Base-by-base conservation (phyloP, 495 filamentous ascomycete species). In the Daldinia grandis region DNA sequence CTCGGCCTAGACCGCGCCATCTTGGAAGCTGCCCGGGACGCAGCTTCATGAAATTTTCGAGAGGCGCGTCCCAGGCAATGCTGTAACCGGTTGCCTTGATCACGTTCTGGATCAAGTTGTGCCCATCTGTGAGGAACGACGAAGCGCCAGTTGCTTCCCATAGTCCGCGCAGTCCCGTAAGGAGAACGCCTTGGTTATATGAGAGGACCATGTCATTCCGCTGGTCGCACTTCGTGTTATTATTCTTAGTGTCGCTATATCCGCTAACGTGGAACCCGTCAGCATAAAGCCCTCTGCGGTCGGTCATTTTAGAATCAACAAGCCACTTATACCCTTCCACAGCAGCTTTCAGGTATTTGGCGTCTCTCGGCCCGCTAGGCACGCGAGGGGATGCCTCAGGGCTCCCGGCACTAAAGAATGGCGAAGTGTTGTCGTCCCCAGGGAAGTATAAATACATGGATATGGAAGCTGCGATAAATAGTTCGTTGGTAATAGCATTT, bases 401-500 rank as follows among this genome's bases (percentile, higher is more conserved):
- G 4, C 25, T 42, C n/a, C 25, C 17, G 1, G n/a, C 27, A 47
- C 38, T 59, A 47, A 78, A 53, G 73, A 92, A 97, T 1, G 94
- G 94, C 0, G 90, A 88, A 14, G 82, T 77, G 63, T 92, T 93
- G 17, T 80, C 66, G 66, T 97, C 94, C 3, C 93, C 93, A 0
- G 94, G 93, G 76, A 93, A 95, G 76, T 95, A 87, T 3, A 96
- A 86, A 76, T 96, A 99, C 95, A 99, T 98, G 21, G 83, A 86
- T 50, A 96, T 87, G 53, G 90, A 93, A 0, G 92, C 93, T 0
- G 93, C 82, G 59, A 98, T 92, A 74, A 83, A 98, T 8, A 98
- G 85, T 76, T 98, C 89, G 76, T 99, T 99, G 31, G 95, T 99
- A 69, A 99, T 95, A 62, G 95, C 94, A 74, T 99, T 99, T 78